Conservation (phyloP, 2,329 filamentous ascomycete genomes). For the Grosmannia huntii region DNA sequence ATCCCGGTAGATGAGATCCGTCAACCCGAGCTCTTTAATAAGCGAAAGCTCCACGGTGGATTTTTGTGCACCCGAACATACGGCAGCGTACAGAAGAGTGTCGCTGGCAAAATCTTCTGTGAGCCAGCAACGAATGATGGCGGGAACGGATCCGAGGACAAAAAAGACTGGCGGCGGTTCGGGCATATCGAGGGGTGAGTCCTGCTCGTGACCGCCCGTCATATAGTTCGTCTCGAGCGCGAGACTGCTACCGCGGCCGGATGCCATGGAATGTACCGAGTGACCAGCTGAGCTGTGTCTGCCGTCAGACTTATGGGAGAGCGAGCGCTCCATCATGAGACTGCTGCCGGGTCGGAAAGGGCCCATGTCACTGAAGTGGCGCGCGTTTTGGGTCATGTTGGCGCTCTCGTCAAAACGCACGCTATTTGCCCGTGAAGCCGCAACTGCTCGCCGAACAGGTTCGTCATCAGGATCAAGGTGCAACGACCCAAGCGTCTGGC, state of each 20-base stretch:
- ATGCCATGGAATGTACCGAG: conserved; percentile 57
- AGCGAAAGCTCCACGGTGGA: conserved; percentile 70
- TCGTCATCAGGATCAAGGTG: conserved; percentile 82
- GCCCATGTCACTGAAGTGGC: conserved; percentile 72
- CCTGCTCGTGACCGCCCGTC: conserved; percentile 48
- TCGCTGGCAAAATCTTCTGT: conserved; percentile 82
- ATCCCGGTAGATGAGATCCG: conserved; percentile 51
- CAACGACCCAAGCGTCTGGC: conserved; percentile 65
- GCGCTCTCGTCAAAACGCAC: conserved; percentile 94
- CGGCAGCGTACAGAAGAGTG: conserved; percentile 76
- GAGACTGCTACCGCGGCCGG: conserved; percentile 76
- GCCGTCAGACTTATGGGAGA: conserved; percentile 93
- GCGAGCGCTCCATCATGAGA: conserved; percentile 78
- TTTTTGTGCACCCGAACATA: conserved; percentile 83
- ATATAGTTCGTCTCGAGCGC: conserved; percentile 65
- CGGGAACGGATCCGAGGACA: conserved; percentile 76
- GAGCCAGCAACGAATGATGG: conserved; percentile 93
- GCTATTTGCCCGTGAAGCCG: conserved; percentile 86
- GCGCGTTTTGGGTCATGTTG: conserved; percentile 67
- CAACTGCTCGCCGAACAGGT: conserved; percentile 62
- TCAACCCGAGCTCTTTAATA: conserved; percentile 59
- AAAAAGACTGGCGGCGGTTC: conserved; percentile 74
- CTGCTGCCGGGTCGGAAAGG: conserved; percentile 67
- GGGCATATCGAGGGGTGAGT: conserved; percentile 58
- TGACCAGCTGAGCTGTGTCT: conserved; percentile 83